These are phyloP conservation scores for Chaetomium fimeti DNA, from an alignment of 495 filamentous ascomycete species.

Conservation along the genomic window DNA sequence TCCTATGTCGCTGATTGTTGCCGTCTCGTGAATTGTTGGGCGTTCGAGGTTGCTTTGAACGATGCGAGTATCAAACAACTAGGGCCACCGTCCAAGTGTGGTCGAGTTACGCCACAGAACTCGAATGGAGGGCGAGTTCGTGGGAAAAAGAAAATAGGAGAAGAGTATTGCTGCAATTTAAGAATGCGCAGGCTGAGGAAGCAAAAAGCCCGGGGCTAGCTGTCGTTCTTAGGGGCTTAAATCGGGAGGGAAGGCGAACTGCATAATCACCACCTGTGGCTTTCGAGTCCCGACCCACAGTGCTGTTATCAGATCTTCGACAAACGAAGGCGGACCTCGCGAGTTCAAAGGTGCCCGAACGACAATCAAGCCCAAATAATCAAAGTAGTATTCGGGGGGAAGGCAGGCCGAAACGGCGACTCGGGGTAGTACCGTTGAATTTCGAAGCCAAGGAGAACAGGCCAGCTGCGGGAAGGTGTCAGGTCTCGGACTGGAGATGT, in stretches of 20 bases:
- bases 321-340: slow-evolving; percentile 9
- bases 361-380: neutral
- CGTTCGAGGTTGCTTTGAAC: neutral
- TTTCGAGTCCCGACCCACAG: slow-evolving; percentile 17
- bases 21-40: neutral
- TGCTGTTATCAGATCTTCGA: slow-evolving; percentile 28
- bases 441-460: neutral
- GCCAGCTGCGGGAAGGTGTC: neutral
- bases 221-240: neutral
- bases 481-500: neutral
- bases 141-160: neutral
- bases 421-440: neutral
- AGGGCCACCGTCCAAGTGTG: neutral
- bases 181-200: neutral
- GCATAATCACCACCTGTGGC: neutral
- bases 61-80: neutral
- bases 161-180: neutral
- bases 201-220: neutral
- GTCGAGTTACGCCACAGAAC: slow-evolving; percentile 18
- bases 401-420: neutral
- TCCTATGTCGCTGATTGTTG: neutral
- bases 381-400: neutral
- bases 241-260: slow-evolving; percentile 1
- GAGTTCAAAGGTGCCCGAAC: neutral
- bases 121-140: neutral